Evolutionary conservation across 345 rosid species (phyloP).

Genomic region (Nasturtium officinale): DNA sequence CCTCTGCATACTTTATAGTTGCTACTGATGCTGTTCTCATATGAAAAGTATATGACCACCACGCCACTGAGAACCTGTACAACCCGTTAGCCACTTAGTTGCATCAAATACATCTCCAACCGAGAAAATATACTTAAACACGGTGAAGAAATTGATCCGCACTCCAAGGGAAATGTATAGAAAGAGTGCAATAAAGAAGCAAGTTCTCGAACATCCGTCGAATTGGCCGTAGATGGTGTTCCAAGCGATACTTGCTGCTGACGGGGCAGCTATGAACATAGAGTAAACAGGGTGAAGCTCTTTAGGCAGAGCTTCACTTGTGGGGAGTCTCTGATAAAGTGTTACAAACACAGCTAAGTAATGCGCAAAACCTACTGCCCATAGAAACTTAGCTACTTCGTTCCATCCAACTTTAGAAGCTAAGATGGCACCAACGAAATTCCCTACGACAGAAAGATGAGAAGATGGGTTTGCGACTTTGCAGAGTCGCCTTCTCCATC

Average conservation of each 20-base stretch:
- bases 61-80: conserved; percentile 86
- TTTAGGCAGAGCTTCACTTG: conserved; percentile 89
- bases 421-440: conserved; percentile 89
- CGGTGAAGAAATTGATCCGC: conserved; percentile 92
- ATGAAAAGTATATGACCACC: conserved; percentile 98
- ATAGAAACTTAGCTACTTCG: conserved; percentile 82
- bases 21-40: conserved; percentile 95
- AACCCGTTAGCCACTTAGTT: conserved; percentile 1
- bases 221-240: conserved; percentile 75
- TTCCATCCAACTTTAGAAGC: conserved; percentile 88
- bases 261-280: conserved; percentile 98
- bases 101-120: background rate
- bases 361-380: conserved; percentile 96
- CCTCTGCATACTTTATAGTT: conserved; percentile 82
- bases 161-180: conserved; percentile 72
- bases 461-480: conserved; percentile 97
- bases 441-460: conserved; percentile 91
- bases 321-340: conserved; percentile 84
- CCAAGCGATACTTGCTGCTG: conserved; percentile 96
- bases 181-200: conserved; percentile 87
- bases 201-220: conserved; percentile 77
- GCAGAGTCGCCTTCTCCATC: conserved; percentile 88
- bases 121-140: conserved; percentile 57
- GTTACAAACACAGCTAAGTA: conserved; percentile 89
- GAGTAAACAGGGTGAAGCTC: conserved; percentile 95